Evolutionary conservation across 352 stramenopile genomes (phyloP), one percentile per base, ranked within the genome.

Genomic region (Globisporangium paroecandrum): DNA sequence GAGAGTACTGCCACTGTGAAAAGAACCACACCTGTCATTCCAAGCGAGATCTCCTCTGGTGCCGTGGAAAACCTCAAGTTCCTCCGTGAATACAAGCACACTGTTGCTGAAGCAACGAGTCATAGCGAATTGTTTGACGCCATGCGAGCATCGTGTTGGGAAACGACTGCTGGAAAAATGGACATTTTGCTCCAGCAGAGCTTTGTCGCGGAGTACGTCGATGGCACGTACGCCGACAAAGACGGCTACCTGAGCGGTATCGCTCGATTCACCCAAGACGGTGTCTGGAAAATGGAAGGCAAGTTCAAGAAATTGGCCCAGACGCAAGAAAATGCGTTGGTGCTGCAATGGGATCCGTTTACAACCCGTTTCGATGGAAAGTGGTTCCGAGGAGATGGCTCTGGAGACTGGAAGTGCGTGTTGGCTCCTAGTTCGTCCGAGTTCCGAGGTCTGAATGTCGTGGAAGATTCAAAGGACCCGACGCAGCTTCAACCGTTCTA

Each of bases 351-450:
- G 82, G 74, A 93, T 58, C 69, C 74, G 10, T 67, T 49, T 32
- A 70, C 74, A 27, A 78, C 79, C 24, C 81, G 83, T 22, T 94
- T 96, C 64, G 77, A 91, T 51, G 89, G 89, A 3, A 92, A 93
- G 66, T 96, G 86, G 86, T 94, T 85, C 72, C 87, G 89, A 22
- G 89, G 89, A 29, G 87, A 96, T 62, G 87, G 85, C 6, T 87
- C 87, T 3, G 89, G 87, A 9, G 82, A 89, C 29, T 94, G 87
- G 87, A 91, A 88, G 63, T 96, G 87, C 58, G 65, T 90, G 29
- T 62, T 73, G 8, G 74, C 78, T 10, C 75, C 83, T 6, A 77
- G 82, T 34, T 69, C 74, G 8, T 77, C 73, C 25, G 77, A 93
- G 46, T 91, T 95, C 51, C 79, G 87, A 59, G 89, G 89, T 9